Evolutionary conservation across 352 stramenopile genomes (phyloP).

Genomic region (Pythium vanterpoolii): DNA sequence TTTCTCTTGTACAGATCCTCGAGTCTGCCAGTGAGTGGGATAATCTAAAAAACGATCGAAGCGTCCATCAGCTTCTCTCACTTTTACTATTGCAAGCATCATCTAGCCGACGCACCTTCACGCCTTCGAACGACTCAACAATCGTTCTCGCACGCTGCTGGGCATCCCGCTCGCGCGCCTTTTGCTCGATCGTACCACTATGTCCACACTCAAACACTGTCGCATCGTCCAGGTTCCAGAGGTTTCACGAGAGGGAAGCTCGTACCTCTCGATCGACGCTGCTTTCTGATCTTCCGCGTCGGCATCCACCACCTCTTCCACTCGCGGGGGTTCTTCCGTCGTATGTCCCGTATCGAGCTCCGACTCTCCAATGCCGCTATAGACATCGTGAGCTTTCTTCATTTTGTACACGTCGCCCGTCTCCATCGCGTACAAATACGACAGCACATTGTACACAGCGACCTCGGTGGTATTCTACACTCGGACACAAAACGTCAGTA

Average conservation of each 20-base stretch:
- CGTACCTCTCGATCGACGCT: not conserved
- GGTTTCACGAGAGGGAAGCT: not conserved
- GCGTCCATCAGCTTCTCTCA: not conserved
- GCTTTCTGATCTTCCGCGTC: constrained; percentile 18
- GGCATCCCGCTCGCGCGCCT: constrained; percentile 31
- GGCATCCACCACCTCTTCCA: constrained; percentile 26
- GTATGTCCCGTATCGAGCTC: constrained; percentile 11
- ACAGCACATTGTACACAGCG: constrained; percentile 91
- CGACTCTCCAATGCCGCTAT: constrained; percentile 78
- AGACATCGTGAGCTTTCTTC: constrained; percentile 85
- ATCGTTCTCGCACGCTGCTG: constrained; percentile 38
- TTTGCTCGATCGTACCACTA: constrained; percentile 29
- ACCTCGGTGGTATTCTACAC: constrained; percentile 89
- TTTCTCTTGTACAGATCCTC: constrained; percentile 63
- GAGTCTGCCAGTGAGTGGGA: constrained; percentile 54
- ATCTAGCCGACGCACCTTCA: constrained; percentile 39
- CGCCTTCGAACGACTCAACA: constrained; percentile 46
- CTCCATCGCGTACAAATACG: constrained; percentile 90
- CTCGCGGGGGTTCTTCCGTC: constrained; percentile 16
- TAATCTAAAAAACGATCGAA: constrained; percentile 35
- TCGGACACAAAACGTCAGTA: not conserved
- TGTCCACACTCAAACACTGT: not conserved
- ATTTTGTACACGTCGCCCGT: constrained; percentile 85
- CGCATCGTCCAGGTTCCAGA: not conserved
- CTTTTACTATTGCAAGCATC: not conserved